Evolutionary conservation across 257 asterid genomes (phyloP).

Genomic region (Solanum arcanum): DNA sequence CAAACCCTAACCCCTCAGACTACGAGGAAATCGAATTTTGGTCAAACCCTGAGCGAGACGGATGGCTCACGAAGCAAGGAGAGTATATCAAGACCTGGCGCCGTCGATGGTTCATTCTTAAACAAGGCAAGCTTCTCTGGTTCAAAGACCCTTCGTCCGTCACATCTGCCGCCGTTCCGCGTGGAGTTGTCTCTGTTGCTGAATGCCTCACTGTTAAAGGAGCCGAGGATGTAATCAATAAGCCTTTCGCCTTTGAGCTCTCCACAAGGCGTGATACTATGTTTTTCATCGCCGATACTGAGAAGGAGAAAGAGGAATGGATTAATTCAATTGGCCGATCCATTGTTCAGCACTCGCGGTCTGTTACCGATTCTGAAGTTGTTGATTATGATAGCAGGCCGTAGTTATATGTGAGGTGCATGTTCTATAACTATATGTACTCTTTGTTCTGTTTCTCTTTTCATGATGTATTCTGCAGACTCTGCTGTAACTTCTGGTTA

Average conservation of each 20-base stretch:
- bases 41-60: conserved; percentile 72
- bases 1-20: conserved; percentile 41
- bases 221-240: conserved; percentile 76
- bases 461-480: background rate
- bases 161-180: conserved; percentile 52
- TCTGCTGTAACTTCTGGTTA: background rate
- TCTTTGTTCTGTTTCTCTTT: background rate
- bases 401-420: background rate
- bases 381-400: conserved; percentile 66
- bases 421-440: background rate
- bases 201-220: conserved; percentile 85
- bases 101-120: conserved; percentile 93
- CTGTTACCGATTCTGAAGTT: conserved; percentile 71
- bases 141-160: conserved; percentile 59
- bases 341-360: conserved; percentile 76
- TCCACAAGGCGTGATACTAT: conserved; percentile 72
- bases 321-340: conserved; percentile 83
- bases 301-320: conserved; percentile 94
- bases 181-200: conserved; percentile 74
- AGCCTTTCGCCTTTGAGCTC: conserved; percentile 69
- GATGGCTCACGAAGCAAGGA: conserved; percentile 93
- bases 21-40: conserved; percentile 81
- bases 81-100: conserved; percentile 98
- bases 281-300: conserved; percentile 82
- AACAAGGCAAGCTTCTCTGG: conserved; percentile 88